Percentiles rank a stretch among this genome's conserved stretches.
phyloP scores from a whole-genome alignment of 1,284 basidiomycete genomes.

The Irpex rosettiformis region DNA sequence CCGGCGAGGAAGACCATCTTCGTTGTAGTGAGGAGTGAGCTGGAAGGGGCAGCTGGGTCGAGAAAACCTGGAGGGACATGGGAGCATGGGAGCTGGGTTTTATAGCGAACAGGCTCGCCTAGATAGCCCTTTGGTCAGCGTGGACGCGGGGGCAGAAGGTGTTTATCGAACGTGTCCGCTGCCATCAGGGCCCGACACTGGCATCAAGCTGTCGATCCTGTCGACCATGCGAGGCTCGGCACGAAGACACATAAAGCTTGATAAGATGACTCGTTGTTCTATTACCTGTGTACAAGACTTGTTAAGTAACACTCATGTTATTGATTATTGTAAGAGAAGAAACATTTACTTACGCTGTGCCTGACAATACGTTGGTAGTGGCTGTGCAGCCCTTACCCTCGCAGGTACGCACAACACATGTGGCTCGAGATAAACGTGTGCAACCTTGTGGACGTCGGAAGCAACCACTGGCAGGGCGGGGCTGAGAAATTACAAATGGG shows the following conservation, averaged over 20 bases:
- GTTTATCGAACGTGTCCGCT: not conserved
- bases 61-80: not conserved
- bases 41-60: not conserved
- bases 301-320: too few relatives aligned
- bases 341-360: not conserved
- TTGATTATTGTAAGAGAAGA: too few relatives aligned
- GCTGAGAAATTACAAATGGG: not conserved
- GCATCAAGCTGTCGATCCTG: not conserved
- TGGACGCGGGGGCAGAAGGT: not conserved
- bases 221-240: not conserved
- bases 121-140: not conserved
- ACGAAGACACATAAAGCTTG: not conserved
- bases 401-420: too few relatives aligned
- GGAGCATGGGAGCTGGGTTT: not conserved
- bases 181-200: not conserved
- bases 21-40: not conserved
- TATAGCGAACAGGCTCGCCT: not conserved
- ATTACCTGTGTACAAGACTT: not conserved
- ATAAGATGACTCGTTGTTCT: not conserved
- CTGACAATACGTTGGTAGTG: not conserved
- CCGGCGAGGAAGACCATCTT: conserved; percentile 16
- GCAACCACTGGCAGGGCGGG: too few relatives aligned
- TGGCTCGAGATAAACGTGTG: not conserved
- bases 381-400: not conserved
- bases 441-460: not conserved